Conservation (phyloP, 1,284 basidiomycete species). For the Lignosus rhinocerotis region DNA sequence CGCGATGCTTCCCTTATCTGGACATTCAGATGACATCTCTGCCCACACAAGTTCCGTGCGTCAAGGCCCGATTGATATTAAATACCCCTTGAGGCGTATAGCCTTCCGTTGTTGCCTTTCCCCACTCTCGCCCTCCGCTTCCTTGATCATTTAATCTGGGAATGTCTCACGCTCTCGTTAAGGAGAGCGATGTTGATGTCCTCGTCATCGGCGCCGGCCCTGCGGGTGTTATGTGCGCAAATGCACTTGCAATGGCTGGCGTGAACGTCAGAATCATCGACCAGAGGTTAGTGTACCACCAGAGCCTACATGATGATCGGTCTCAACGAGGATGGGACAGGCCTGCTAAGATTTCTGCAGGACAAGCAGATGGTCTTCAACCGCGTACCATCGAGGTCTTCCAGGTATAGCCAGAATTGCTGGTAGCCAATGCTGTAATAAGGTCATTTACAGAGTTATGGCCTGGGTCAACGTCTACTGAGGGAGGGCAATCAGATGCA, state of each 20-base stretch:
- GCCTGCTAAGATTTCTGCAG: neutral
- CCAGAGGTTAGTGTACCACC: conserved; percentile 44
- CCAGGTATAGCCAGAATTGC: neutral
- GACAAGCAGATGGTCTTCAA: neutral
- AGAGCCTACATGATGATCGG: neutral
- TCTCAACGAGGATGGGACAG: neutral
- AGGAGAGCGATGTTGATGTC: conserved; percentile 44
- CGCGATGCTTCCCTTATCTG: too few species aligned
- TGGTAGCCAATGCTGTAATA: neutral
- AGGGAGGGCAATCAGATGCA: conserved; percentile 70
- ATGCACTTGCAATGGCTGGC: conserved; percentile 59
- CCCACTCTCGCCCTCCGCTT: too few species aligned
- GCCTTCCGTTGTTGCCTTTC: too few species aligned
- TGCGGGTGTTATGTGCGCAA: conserved; percentile 60
- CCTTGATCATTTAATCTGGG: too few species aligned
- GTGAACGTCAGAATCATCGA: conserved; percentile 66
- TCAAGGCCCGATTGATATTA: too few species aligned
- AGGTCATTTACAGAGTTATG: conserved; percentile 42
- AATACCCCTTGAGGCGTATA: too few species aligned
- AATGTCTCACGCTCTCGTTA: neutral
- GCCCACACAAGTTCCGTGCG: too few species aligned
- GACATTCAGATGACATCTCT: too few species aligned
- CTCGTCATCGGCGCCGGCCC: conserved; percentile 59
- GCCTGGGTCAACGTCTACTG: conserved; percentile 63
- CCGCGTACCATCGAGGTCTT: neutral